phyloP scores from a whole-genome alignment of 768 basidiomycete genomes.

The Calocybe indica region DNA sequence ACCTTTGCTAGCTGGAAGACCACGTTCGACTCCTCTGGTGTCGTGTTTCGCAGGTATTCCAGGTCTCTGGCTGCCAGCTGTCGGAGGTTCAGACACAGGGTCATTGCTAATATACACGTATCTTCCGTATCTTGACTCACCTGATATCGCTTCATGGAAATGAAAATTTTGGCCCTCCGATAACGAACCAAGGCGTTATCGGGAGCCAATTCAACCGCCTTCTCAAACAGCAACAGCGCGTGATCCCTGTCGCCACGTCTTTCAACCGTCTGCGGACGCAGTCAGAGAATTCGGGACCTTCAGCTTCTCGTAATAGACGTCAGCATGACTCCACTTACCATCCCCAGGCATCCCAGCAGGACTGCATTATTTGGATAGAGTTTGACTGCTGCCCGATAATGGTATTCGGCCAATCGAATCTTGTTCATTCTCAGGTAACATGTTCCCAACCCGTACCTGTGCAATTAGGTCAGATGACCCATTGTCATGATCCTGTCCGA shows the following conservation, averaged over 20 bases:
- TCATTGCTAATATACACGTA: no score
- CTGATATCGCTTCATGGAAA: slow-evolving; percentile 76
- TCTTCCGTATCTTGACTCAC: slow-evolving; percentile 38
- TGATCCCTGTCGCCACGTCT: slow-evolving; percentile 70
- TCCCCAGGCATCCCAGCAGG: slow-evolving; percentile 92
- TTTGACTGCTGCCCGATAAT: slow-evolving; percentile 86
- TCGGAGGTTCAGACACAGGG: no score
- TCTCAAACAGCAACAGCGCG: slow-evolving; percentile 76
- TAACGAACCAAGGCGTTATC: slow-evolving; percentile 93
- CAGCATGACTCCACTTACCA: slow-evolving; percentile 55
- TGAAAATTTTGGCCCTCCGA: slow-evolving; percentile 87
- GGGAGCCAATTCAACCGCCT: slow-evolving; percentile 73
- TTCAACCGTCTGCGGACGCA: slow-evolving; percentile 70
- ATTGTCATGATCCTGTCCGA: slow-evolving; percentile 10
- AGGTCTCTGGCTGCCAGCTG: slow-evolving; percentile 81
- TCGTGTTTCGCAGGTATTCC: slow-evolving; percentile 69
- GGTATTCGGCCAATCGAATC: slow-evolving; percentile 89
- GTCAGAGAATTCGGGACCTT: slow-evolving; percentile 20
- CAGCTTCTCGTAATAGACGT: slow-evolving; percentile 12
- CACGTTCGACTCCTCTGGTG: slow-evolving; percentile 95
- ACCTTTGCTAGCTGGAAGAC: slow-evolving; percentile 93
- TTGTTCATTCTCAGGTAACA: slow-evolving; percentile 96
- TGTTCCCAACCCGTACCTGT: slow-evolving; percentile 97
- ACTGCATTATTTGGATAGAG: slow-evolving; percentile 96
- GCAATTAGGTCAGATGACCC: slow-evolving; percentile 25